A percentile compares a stretch with the other conserved stretches of the same genome.
phyloP scores from a whole-genome alignment of 805 yeast genomes.

The Candida nonsorbophila region DNA sequence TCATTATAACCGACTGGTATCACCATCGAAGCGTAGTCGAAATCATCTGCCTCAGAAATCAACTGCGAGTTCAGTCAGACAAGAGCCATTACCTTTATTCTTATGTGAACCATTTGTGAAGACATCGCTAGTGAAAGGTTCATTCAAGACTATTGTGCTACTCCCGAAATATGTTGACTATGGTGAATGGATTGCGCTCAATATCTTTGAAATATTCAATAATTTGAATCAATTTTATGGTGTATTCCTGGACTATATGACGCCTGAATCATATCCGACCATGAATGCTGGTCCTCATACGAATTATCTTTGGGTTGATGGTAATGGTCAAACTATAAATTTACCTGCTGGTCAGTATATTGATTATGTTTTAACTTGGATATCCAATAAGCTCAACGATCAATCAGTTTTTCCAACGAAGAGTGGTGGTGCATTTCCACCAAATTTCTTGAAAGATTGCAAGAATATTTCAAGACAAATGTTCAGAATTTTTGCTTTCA shows the following conservation, averaged over 20 bases:
- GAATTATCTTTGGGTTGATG: constrained; percentile 88
- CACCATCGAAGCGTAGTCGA: constrained; percentile 16
- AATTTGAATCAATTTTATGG: constrained; percentile 86
- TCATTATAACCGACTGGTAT: constrained; percentile 9
- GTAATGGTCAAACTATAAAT: constrained; percentile 68
- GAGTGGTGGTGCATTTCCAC: constrained; percentile 85
- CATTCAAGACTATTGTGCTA: constrained; percentile 92
- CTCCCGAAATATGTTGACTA: constrained; percentile 91
- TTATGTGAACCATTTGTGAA: constrained; percentile 89
- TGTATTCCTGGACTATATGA: constrained; percentile 84
- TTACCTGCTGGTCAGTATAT: constrained; percentile 92
- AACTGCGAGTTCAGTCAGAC: constrained; percentile 1
- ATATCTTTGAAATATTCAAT: constrained; percentile 82
- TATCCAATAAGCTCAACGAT: constrained; percentile 80
- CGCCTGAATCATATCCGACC: constrained; percentile 83
- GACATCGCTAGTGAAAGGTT: constrained; percentile 93
- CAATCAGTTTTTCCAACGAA: constrained; percentile 89
- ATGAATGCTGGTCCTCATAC: constrained; percentile 96
- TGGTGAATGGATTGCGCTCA: constrained; percentile 94
- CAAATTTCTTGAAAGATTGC: constrained; percentile 73
- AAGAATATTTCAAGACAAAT: constrained; percentile 86
- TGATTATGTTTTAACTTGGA: constrained; percentile 88
- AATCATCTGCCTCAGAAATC: constrained; percentile 8
- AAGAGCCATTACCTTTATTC: constrained; percentile 51
- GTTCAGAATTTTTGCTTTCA: constrained; percentile 93